Percentiles rank a stretch among this genome's conserved stretches.
phyloP scores from a whole-genome alignment of 768 basidiomycete species.

The Amanita thiersii region DNA sequence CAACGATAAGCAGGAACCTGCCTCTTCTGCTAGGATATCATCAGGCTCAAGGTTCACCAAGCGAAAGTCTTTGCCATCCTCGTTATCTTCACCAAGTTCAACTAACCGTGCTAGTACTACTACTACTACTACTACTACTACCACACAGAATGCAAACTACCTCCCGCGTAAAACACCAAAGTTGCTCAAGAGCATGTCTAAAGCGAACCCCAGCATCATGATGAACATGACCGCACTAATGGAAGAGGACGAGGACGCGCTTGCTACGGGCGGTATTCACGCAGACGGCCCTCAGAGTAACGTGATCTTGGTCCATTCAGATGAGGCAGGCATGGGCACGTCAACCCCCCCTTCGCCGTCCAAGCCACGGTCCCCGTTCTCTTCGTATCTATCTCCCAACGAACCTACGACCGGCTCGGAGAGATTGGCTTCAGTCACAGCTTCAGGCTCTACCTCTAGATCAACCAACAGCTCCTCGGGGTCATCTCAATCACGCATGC shows the following conservation, averaged over 20 bases:
- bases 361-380: background rate
- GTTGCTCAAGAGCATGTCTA: slow-evolving; percentile 22
- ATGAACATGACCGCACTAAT: slow-evolving; percentile 45
- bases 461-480: slow-evolving; percentile 2
- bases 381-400: slow-evolving; percentile 1
- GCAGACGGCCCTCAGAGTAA: slow-evolving; percentile 6
- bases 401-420: background rate
- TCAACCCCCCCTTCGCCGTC: no score
- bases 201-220: slow-evolving; percentile 33
- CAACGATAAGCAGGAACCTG: background rate
- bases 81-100: slow-evolving; percentile 11
- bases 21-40: background rate
- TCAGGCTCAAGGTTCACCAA: background rate
- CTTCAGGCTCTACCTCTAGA: background rate
- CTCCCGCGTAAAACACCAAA: slow-evolving; percentile 3
- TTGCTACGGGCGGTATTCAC: background rate
- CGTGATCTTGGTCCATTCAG: background rate
- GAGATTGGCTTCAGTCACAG: background rate
- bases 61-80: slow-evolving; percentile 2
- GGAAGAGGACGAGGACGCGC: slow-evolving; percentile 39
- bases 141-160: slow-evolving; percentile 10
- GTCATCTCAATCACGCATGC: slow-evolving; percentile 7
- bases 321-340: background rate
- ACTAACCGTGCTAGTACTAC: slow-evolving; percentile 15
- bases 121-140: slow-evolving; percentile 5